Conservation (phyloP, 2,329 filamentous ascomycete species). For the Colletotrichum liriopes region DNA sequence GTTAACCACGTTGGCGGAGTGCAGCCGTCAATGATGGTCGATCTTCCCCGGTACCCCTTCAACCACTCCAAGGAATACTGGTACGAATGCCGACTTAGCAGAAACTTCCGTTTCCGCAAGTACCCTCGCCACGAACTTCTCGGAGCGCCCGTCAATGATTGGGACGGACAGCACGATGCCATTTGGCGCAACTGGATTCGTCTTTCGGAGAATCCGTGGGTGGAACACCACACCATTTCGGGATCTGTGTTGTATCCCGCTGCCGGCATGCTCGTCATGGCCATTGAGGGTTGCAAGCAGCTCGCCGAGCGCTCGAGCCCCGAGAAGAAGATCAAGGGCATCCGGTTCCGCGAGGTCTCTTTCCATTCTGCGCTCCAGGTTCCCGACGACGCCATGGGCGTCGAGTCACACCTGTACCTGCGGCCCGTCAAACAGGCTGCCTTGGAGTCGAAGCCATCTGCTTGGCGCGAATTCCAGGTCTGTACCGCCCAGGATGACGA, state of each 20-base stretch:
- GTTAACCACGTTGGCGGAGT: constrained; percentile 56
- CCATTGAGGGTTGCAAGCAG: constrained; percentile 48
- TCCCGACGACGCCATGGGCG: constrained; percentile 2
- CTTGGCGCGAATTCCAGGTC: constrained; percentile 30
- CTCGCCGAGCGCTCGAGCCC: constrained; percentile 36
- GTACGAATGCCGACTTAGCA: constrained; percentile 33
- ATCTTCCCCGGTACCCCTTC: constrained; percentile 43
- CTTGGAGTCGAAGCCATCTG: constrained; percentile 9
- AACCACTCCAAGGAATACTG: constrained; percentile 37
- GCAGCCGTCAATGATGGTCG: constrained; percentile 27
- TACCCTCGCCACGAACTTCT: constrained; percentile 41
- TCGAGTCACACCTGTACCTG: constrained; percentile 25
- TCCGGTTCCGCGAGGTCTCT: constrained; percentile 29
- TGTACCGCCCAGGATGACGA: constrained; percentile 29
- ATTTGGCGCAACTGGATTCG: constrained; percentile 46
- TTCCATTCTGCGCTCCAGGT: constrained; percentile 22
- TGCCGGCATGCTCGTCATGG: constrained; percentile 51
- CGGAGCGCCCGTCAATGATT: constrained; percentile 28
- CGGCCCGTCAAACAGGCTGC: constrained; percentile 17
- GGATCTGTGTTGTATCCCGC: constrained; percentile 50
- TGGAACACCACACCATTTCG: constrained; percentile 52
- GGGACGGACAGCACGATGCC: constrained; percentile 44
- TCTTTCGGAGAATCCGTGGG: constrained; percentile 50
- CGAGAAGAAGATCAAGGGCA: constrained; percentile 26
- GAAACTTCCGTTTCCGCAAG: constrained; percentile 30